Evolutionary conservation across 2,329 filamentous ascomycete species (phyloP).

Genomic region (Colletotrichum salicis): DNA sequence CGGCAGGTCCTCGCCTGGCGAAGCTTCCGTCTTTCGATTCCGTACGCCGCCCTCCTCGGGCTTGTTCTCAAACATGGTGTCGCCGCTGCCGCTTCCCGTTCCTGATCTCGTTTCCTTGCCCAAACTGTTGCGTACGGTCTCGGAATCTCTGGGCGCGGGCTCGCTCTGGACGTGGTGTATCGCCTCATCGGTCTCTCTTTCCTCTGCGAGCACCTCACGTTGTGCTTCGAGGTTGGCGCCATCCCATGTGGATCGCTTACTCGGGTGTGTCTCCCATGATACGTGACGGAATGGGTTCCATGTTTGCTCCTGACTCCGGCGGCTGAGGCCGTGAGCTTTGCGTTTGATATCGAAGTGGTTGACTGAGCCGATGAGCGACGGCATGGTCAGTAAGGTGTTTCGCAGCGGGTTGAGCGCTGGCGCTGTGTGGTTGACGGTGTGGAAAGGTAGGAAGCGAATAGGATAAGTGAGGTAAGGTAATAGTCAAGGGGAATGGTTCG

Average conservation of each 20-base stretch:
- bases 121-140: constrained; percentile 38
- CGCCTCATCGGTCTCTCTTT: constrained; percentile 42
- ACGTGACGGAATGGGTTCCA: constrained; percentile 59
- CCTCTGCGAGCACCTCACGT: constrained; percentile 33
- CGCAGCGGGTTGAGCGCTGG: background rate
- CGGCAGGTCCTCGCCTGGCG: constrained; percentile 29
- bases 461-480: background rate
- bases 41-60: constrained; percentile 40
- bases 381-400: constrained; percentile 26
- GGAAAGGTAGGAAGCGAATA: background rate
- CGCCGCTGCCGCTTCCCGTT: constrained; percentile 36
- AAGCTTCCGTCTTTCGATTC: constrained; percentile 46
- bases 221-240: constrained; percentile 46
- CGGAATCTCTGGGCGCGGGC: constrained; percentile 41
- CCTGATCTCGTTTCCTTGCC: constrained; percentile 31
- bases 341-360: constrained; percentile 58
- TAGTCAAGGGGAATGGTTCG: constrained; percentile 8
- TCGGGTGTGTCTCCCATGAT: constrained; percentile 45
- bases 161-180: constrained; percentile 50
- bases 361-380: constrained; percentile 47
- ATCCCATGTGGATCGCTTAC: constrained; percentile 49
- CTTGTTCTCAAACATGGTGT: constrained; percentile 37
- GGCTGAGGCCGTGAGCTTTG: constrained; percentile 55
- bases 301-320: constrained; percentile 48
- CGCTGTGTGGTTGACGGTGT: background rate